Evolutionary conservation across 441 rosid genomes (phyloP), one percentile per base, ranked within the genome.

Genomic region (Corymbia calophylla): DNA sequence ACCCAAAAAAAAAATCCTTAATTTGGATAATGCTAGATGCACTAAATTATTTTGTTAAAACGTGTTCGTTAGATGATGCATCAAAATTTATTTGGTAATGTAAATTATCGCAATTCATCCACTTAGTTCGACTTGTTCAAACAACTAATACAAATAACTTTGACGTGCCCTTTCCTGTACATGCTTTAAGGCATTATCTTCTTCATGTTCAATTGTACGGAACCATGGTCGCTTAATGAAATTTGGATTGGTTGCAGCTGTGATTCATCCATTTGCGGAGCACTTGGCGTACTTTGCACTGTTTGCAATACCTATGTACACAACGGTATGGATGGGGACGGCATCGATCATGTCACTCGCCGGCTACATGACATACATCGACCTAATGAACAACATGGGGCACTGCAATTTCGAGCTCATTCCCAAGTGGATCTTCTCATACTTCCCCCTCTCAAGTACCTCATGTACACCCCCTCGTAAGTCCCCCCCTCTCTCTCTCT

Each of bases 221-320:
- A 19, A 4, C 44, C 21, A 19, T 5, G 15, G 81, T 35, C 48
- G 15, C 48, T 70, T 4, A 70, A 19, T 70, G 8, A 70, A 19
- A 70, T 35, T 11, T 19, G 6, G 47, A 13, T 60, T 60, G 66
- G 44, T 60, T 31, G 53, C 66, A 94, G 94, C 94, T 29, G 94
- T 94, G 55, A 92, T 91, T 44, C 95, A 94, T 91, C 94, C 94
- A 9, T 93, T 93, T 91, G 93, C 91, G 5, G 95, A 94, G 88
- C 89, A 90, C 89, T 23, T 93, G 21, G 91, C 90, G 6, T 94
- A 93, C 86, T 93, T 90, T 88, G 21, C 86, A 18, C 92, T 94
- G 58, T 92, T 94, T 80, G 87, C 90, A 18, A 91, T 94, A 27
- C 92, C 95, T 16, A 5, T 90, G 62, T 2, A 90, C 29, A 88